Conservation (phyloP, 176 grass and related monocot species). For the Luzula sylvatica region DNA sequence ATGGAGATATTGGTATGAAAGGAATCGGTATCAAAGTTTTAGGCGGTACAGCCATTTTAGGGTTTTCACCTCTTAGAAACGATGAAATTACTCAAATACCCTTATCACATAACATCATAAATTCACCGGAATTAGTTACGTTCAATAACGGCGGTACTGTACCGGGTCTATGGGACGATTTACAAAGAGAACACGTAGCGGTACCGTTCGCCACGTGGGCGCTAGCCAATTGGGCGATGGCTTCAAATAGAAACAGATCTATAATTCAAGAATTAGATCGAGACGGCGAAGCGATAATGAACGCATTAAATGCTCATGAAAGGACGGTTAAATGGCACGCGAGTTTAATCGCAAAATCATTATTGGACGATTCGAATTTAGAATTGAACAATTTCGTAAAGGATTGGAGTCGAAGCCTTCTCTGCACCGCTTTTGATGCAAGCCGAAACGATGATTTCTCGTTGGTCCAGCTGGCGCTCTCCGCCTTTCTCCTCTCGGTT, state of each 20-base stretch:
- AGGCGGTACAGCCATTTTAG: slow-evolving; percentile 92
- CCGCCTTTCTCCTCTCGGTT: slow-evolving; percentile 78
- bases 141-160: slow-evolving; percentile 33
- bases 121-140: slow-evolving; percentile 25
- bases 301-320: slow-evolving; percentile 71
- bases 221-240: slow-evolving; percentile 90
- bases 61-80: slow-evolving; percentile 40
- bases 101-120: slow-evolving; percentile 1
- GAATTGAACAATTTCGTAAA: slow-evolving; percentile 46
- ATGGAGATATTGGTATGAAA: slow-evolving; percentile 58
- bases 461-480: slow-evolving; percentile 73
- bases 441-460: slow-evolving; percentile 54
- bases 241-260: slow-evolving; percentile 67
- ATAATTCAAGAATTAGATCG: slow-evolving; percentile 89
- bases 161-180: slow-evolving; percentile 92
- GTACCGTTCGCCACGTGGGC: slow-evolving; percentile 99
- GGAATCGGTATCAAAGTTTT: slow-evolving; percentile 91
- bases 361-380: slow-evolving; percentile 66
- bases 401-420: slow-evolving; percentile 83
- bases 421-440: slow-evolving; percentile 87
- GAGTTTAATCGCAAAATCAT: slow-evolving; percentile 59
- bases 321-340: slow-evolving; percentile 98
- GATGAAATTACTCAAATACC: slow-evolving; percentile 5
- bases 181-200: slow-evolving; percentile 95
- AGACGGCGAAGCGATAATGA: slow-evolving; percentile 65